These are phyloP conservation scores for Rhodotorula sp. DNA, from an alignment of 1,284 basidiomycete genomes.

Conservation along the genomic window DNA sequence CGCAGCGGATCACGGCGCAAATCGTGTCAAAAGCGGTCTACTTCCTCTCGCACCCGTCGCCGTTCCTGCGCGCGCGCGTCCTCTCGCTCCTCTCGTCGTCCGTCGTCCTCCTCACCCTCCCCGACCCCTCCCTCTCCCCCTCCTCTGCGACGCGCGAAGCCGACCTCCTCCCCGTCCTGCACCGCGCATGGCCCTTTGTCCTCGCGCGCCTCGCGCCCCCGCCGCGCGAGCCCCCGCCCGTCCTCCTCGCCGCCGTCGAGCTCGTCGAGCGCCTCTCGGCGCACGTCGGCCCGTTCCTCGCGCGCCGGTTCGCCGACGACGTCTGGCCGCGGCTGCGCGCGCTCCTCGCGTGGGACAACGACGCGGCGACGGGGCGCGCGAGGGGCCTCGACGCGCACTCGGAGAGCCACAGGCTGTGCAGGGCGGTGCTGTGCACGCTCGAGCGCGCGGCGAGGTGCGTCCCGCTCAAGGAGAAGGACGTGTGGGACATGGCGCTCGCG, in stretches of 20 bases:
- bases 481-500: constrained; percentile 74
- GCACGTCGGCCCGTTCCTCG: constrained; percentile 79
- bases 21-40: constrained; percentile 82
- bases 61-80: constrained; percentile 77
- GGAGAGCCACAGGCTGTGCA: constrained; percentile 71
- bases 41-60: constrained; percentile 83
- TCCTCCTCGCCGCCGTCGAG: constrained; percentile 69
- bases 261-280: constrained; percentile 68
- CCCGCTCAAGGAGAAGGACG: constrained; percentile 65
- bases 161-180: constrained; percentile 75
- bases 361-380: constrained; percentile 61
- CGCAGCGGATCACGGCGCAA: constrained; percentile 35
- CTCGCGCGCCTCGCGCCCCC: constrained; percentile 65
- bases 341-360: constrained; percentile 63
- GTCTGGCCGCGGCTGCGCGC: constrained; percentile 77
- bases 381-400: constrained; percentile 60
- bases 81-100: constrained; percentile 70
- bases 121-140: neutral
- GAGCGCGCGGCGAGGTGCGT: constrained; percentile 64
- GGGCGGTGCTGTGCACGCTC: constrained; percentile 71
- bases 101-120: constrained; percentile 66
- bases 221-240: constrained; percentile 55
- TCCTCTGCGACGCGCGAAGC: constrained; percentile 54
- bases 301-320: constrained; percentile 76
- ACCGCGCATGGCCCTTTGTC: constrained; percentile 84